Percentiles rank a stretch among this genome's conserved stretches.
Conservation (phyloP, 768 basidiomycete genomes). For the Grammothele lineata region DNA sequence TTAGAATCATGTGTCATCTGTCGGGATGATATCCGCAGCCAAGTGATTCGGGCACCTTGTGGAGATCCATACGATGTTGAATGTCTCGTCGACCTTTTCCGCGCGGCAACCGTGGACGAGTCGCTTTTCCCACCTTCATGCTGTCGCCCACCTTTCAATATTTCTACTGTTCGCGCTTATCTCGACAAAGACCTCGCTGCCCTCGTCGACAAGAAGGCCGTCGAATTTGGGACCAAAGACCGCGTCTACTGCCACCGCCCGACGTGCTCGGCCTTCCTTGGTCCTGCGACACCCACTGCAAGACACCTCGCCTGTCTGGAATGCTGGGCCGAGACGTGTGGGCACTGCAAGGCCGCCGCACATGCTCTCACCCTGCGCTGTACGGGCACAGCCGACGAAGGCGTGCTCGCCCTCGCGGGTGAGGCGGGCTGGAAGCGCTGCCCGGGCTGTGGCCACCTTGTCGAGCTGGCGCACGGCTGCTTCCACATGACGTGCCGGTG, state of each 20-base stretch:
- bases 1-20: slow-evolving; percentile 16
- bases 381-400: slow-evolving; percentile 32
- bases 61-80: slow-evolving; percentile 23
- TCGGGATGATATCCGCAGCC: slow-evolving; percentile 9
- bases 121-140: slow-evolving; percentile 28
- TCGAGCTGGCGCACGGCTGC: slow-evolving; percentile 31
- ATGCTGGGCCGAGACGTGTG: slow-evolving; percentile 42
- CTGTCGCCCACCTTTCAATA: slow-evolving; percentile 21
- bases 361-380: slow-evolving; percentile 39
- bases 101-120: slow-evolving; percentile 24
- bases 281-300: slow-evolving; percentile 27
- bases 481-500: slow-evolving; percentile 40
- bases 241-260: slow-evolving; percentile 49
- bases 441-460: slow-evolving; percentile 29
- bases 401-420: slow-evolving; percentile 40
- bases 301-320: slow-evolving; percentile 31
- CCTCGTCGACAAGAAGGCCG: slow-evolving; percentile 36
- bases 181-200: slow-evolving; percentile 9
- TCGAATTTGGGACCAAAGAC: slow-evolving; percentile 43
- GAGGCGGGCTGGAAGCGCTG: slow-evolving; percentile 38
- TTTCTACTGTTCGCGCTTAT: slow-evolving; percentile 13
- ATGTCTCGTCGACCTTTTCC: slow-evolving; percentile 25
- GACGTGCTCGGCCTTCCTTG: slow-evolving; percentile 52
- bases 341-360: slow-evolving; percentile 42
- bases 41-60: slow-evolving; percentile 15